Base-by-base conservation (phyloP, 192 early-diverging fungal genomes). In the Haplosporangium gracile region DNA sequence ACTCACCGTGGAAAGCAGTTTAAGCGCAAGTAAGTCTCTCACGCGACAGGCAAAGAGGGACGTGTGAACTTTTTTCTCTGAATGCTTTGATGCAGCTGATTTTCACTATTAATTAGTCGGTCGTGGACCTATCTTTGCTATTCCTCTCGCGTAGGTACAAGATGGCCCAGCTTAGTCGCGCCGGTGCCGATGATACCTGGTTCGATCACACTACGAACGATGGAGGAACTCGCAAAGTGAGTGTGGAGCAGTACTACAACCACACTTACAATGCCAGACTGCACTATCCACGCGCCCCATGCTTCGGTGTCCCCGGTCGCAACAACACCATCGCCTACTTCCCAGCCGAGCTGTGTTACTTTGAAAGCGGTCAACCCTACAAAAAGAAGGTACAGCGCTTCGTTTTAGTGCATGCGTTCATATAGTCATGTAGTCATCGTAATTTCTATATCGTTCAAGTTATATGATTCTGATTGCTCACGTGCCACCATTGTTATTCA, bases 311-410 rank as follows among this genome's bases (percentile, higher is more conserved):
- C 29, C 82, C 90, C 38, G 72, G 87, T 15, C 63, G 38, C 47
- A 39, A 57, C 15, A 39, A 38, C 7, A 89, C 89, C 68, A 89
- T 90, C 53, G 55, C 78, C 2, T 85, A 93, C 63, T 89, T 97
- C 70, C 96, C 96, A 8, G 90, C 96, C 74, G 96, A 97, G 85
- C 88, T 96, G 63, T 96, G 95, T 87, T 90, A 92, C 40, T 88
- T 97, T 45, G 89, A 88, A 38, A 88, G 92, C 32, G 95, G 95
- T 80, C 95, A 96, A 89, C 91, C 94, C 70, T 95, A 93, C 79
- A 84, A 90, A 82, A 88, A 94, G 73, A 95, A 95, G 43, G 80
- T 81, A 71, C 36, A 15, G 38, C 1, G 15, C 75, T 38, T 26
- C 4, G 2, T 32, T 65, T 13, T 65, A 65, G 10, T 7, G 11